These are phyloP conservation scores for Diaporthe aspalathi DNA, from an alignment of 2,329 filamentous ascomycete species.

Conservation along the genomic window DNA sequence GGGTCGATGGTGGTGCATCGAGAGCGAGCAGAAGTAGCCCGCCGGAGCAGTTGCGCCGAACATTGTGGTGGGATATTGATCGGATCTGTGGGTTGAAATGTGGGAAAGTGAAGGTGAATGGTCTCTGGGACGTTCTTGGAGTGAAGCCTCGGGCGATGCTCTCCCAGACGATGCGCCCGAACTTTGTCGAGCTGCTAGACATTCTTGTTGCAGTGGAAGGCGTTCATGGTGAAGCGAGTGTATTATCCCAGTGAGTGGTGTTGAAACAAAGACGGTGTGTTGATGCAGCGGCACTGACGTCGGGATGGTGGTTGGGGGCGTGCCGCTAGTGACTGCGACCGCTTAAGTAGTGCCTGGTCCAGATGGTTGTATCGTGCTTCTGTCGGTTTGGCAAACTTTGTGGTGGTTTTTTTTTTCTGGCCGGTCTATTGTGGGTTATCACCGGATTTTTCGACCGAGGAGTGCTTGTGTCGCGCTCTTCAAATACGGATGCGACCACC, in stretches of 20 bases:
- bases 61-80: slow-evolving; percentile 46
- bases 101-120: slow-evolving; percentile 43
- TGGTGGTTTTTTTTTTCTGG: neutral
- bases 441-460: slow-evolving; percentile 19
- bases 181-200: slow-evolving; percentile 38
- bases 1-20: slow-evolving; percentile 52
- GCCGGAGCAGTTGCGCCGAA: slow-evolving; percentile 64
- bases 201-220: slow-evolving; percentile 26
- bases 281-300: slow-evolving; percentile 18
- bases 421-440: slow-evolving; percentile 19
- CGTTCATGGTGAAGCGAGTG: slow-evolving; percentile 35
- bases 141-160: slow-evolving; percentile 32
- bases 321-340: slow-evolving; percentile 22
- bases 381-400: neutral
- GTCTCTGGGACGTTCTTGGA: slow-evolving; percentile 28
- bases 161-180: slow-evolving; percentile 38
- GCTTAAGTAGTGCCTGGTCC: neutral
- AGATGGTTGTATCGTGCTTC: neutral
- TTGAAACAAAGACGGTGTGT: neutral
- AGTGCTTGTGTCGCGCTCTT: slow-evolving; percentile 14
- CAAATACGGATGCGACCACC: neutral
- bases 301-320: slow-evolving; percentile 31
- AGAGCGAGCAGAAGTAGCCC: slow-evolving; percentile 64
- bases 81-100: slow-evolving; percentile 45
- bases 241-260: neutral